These are phyloP conservation scores for Metschnikowia chrysomelidarum DNA, from an alignment of 805 yeast genomes.

Conservation along the genomic window DNA sequence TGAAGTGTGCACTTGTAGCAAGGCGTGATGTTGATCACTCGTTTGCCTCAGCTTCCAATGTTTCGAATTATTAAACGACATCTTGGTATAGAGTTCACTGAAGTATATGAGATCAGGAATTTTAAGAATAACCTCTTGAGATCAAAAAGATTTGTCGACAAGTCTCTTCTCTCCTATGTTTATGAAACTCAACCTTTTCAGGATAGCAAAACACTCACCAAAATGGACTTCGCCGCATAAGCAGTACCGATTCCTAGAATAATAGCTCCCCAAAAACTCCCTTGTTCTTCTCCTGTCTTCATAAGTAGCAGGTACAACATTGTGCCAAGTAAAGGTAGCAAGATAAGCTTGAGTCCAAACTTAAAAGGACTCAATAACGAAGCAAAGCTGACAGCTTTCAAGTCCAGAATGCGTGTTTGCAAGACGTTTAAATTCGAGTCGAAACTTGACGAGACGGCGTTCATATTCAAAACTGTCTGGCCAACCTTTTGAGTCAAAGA, in stretches of 20 bases:
- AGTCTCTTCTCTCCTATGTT: no score
- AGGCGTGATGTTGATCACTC: no score
- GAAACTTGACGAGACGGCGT: constrained; percentile 6
- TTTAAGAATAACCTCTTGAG: no score
- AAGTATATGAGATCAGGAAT: no score
- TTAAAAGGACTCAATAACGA: constrained; percentile 2
- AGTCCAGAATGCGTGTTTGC: constrained; percentile 6
- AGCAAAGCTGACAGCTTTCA: constrained; percentile 1
- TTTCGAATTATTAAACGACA: no score
- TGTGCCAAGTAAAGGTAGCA: constrained; percentile 1
- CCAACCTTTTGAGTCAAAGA: constrained; percentile 5
- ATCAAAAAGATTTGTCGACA: no score
- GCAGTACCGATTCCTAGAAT: constrained; percentile 3
- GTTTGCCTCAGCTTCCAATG: no score
- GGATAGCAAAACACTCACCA: no score
- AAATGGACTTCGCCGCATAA: not conserved
- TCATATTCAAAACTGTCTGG: constrained; percentile 7
- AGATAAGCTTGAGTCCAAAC: not conserved
- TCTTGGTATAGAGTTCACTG: no score
- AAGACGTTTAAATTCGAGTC: constrained; percentile 6
- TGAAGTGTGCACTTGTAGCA: no score
- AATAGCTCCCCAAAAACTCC: constrained; percentile 1
- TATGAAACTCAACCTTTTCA: no score
- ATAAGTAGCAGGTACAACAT: not conserved
- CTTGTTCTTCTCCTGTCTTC: constrained; percentile 1